Evolutionary conservation across 2,329 filamentous ascomycete species (phyloP).

Genomic region (Fusarium irregulare): DNA sequence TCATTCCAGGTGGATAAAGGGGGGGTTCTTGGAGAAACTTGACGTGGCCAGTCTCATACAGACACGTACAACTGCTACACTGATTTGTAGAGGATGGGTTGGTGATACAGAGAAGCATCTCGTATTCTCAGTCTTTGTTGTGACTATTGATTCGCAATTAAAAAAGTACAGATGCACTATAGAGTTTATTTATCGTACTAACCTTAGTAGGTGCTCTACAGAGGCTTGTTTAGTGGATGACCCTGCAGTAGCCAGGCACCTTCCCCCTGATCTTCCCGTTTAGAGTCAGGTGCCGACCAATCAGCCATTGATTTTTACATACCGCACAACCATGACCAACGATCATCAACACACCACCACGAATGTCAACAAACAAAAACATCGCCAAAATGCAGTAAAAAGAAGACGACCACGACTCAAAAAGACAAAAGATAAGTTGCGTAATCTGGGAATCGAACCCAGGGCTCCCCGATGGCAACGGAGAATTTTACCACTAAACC

Average conservation of each 20-base stretch:
- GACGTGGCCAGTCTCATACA: neutral
- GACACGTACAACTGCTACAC: neutral
- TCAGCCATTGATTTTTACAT: conserved; percentile 21
- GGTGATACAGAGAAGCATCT: neutral
- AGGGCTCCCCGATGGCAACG: conserved; percentile 34
- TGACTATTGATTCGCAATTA: neutral
- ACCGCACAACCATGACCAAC: neutral
- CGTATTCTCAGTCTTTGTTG: neutral
- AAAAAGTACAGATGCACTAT: neutral
- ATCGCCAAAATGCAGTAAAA: neutral
- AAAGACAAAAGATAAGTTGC: neutral
- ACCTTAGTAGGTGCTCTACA: neutral
- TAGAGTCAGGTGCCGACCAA: conserved; percentile 11
- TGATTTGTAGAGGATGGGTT: neutral
- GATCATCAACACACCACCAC: neutral
- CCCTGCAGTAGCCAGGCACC: conserved; percentile 33
- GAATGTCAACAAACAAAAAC: neutral
- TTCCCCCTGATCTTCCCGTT: conserved; percentile 4
- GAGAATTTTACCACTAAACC: conserved; percentile 36
- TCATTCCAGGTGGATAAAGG: conserved; percentile 24
- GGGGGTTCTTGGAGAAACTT: conserved; percentile 1
- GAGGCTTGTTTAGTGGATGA: conserved; percentile 8
- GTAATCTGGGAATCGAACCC: conserved; percentile 31
- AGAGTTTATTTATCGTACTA: conserved; percentile 14
- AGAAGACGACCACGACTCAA: accelerated